Percentiles rank a stretch among this genome's conserved stretches.
phyloP scores from a whole-genome alignment of 2,329 filamentous ascomycete genomes.

The Fusarium nygamai region DNA sequence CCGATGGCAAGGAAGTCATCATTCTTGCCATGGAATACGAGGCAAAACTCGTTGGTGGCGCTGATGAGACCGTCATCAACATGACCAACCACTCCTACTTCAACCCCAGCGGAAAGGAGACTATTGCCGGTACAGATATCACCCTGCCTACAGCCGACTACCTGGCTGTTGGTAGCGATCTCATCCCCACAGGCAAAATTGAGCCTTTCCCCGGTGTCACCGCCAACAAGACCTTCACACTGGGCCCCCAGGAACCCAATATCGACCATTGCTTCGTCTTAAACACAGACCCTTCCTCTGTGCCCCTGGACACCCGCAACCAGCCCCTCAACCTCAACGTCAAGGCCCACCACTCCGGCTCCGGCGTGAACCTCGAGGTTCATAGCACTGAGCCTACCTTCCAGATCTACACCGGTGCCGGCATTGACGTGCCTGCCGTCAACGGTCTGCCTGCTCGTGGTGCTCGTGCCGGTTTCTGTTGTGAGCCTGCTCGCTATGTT shows the following conservation, averaged over 20 bases:
- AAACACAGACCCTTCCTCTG: slow-evolving; percentile 66
- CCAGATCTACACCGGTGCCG: slow-evolving; percentile 94
- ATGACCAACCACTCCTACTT: slow-evolving; percentile 95
- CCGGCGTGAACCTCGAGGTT: slow-evolving; percentile 84
- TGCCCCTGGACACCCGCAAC: slow-evolving; percentile 73
- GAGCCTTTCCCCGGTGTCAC: slow-evolving; percentile 71
- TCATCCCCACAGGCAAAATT: slow-evolving; percentile 79
- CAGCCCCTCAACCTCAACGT: slow-evolving; percentile 73
- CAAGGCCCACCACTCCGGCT: slow-evolving; percentile 76
- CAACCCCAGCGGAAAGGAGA: slow-evolving; percentile 65
- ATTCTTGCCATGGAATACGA: slow-evolving; percentile 90
- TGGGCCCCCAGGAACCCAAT: slow-evolving; percentile 76
- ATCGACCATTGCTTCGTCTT: slow-evolving; percentile 94
- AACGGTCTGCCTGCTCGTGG: slow-evolving; percentile 71
- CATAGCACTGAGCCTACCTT: slow-evolving; percentile 93
- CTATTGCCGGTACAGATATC: slow-evolving; percentile 68
- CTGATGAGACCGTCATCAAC: slow-evolving; percentile 90
- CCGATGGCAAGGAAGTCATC: slow-evolving; percentile 70
- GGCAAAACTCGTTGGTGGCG: slow-evolving; percentile 79
- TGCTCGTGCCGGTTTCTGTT: slow-evolving; percentile 82
- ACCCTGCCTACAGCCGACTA: slow-evolving; percentile 73
- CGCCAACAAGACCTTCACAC: slow-evolving; percentile 73
- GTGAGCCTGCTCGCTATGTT: slow-evolving; percentile 91
- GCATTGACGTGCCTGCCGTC: slow-evolving; percentile 78
- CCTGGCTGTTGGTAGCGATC: slow-evolving; percentile 76